Conservation (phyloP, 768 basidiomycete genomes). For the Lactarius sanguifluus region DNA sequence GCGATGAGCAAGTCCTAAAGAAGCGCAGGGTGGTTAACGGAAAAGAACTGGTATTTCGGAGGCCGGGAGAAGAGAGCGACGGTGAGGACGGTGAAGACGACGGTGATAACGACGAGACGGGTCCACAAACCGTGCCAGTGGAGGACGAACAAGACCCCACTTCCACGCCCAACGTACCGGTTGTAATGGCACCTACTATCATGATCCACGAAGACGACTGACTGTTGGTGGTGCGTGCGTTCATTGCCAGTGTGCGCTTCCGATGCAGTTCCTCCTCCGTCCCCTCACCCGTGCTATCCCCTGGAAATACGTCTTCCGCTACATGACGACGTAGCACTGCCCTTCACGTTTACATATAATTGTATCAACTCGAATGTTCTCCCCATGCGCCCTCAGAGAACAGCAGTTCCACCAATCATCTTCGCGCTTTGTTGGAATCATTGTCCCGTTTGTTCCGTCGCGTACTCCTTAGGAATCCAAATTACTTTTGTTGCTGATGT, state of each 20-base stretch:
- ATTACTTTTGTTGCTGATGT: no score
- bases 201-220: slow-evolving; percentile 54
- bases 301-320: not conserved
- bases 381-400: not conserved
- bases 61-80: slow-evolving; percentile 51
- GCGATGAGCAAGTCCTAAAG: slow-evolving; percentile 55
- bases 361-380: not conserved
- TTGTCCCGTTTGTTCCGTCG: no score
- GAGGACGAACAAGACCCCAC: slow-evolving; percentile 7
- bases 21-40: slow-evolving; percentile 82
- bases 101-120: slow-evolving; percentile 30
- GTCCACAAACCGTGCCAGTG: slow-evolving; percentile 29
- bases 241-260: not conserved
- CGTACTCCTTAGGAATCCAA: no score
- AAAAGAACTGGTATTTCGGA: slow-evolving; percentile 60
- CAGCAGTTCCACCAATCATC: not conserved
- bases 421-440: no score
- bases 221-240: slow-evolving; percentile 20
- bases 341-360: not conserved
- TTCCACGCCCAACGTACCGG: slow-evolving; percentile 24
- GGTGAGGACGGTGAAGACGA: slow-evolving; percentile 38
- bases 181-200: slow-evolving; percentile 43
- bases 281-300: not conserved
- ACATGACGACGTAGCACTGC: not conserved
- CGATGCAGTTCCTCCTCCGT: not conserved